Conservation (phyloP, 345 rosid species). For the Passiflora organensis region DNA sequence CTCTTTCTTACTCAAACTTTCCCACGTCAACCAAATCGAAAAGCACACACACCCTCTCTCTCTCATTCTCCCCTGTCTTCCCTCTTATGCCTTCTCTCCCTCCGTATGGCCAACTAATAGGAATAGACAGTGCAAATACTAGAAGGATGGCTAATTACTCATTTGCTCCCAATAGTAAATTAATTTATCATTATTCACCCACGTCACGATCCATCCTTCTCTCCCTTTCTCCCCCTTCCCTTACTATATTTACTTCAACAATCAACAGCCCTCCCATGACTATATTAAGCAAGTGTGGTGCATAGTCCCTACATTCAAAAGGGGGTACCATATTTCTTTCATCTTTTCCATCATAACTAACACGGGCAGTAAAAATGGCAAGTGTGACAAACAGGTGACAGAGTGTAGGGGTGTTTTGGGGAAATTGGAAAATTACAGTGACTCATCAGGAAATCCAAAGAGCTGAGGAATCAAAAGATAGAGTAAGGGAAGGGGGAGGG, state of each 20-base stretch:
- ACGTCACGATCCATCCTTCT: slow-evolving; percentile 24
- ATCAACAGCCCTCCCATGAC: no score
- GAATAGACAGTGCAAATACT: slow-evolving; percentile 29
- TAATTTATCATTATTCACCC: slow-evolving; percentile 30
- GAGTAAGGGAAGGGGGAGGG: slow-evolving; percentile 1
- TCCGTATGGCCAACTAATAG: slow-evolving; percentile 15
- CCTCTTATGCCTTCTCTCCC: slow-evolving; percentile 10
- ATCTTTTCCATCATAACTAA: not conserved
- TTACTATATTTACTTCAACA: not conserved
- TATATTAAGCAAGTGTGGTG: no score
- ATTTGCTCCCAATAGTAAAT: slow-evolving; percentile 28
- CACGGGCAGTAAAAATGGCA: not conserved
- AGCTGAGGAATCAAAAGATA: not conserved
- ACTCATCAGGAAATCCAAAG: no score
- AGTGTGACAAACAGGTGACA: not conserved
- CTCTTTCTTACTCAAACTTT: slow-evolving; percentile 43
- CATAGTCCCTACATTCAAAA: not conserved
- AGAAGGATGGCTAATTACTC: slow-evolving; percentile 29
- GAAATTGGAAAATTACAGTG: not conserved
- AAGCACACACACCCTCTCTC: slow-evolving; percentile 31
- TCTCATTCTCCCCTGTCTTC: slow-evolving; percentile 3
- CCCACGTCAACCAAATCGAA: slow-evolving; percentile 81
- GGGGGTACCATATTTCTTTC: not conserved
- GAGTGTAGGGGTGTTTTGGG: slow-evolving; percentile 1
- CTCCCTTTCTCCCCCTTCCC: slow-evolving; percentile 1